phyloP scores from a whole-genome alignment of 2,329 filamentous ascomycete genomes.

The Colletotrichum acutatum region DNA sequence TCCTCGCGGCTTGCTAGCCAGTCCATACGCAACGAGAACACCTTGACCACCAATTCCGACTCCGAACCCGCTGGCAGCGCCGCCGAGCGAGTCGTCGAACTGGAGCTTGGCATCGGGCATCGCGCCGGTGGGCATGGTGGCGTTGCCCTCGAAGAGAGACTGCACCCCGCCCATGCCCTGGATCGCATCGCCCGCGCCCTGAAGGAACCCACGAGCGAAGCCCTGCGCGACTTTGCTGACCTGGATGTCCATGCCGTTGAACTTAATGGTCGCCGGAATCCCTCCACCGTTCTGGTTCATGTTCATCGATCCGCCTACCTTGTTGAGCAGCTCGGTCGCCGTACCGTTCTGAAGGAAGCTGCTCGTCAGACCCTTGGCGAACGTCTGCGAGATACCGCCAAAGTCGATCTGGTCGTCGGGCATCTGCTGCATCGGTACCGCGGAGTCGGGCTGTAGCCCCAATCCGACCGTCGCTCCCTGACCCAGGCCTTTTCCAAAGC shows the following conservation, averaged over 20 bases:
- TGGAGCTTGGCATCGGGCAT: conserved; percentile 40
- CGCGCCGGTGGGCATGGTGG: conserved; percentile 34
- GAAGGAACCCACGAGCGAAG: conserved; percentile 47
- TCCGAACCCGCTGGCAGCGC: conserved; percentile 48
- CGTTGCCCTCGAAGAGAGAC: conserved; percentile 44
- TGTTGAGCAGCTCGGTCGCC: conserved; percentile 38
- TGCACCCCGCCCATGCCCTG: conserved; percentile 45
- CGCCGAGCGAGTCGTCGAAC: conserved; percentile 49
- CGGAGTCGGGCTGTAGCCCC: conserved; percentile 42
- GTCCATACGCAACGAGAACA: conserved; percentile 43
- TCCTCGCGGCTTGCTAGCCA: conserved; percentile 40
- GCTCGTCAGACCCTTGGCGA: conserved; percentile 43
- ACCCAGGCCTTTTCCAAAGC: conserved; percentile 43
- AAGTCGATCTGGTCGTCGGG: conserved; percentile 37
- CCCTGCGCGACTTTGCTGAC: conserved; percentile 46
- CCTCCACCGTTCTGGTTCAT: conserved; percentile 9
- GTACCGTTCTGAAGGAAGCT: conserved; percentile 47
- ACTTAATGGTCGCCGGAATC: conserved; percentile 36
- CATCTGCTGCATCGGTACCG: conserved; percentile 36
- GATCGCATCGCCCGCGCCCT: conserved; percentile 48
- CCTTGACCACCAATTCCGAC: conserved; percentile 48
- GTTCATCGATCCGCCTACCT: conserved; percentile 12
- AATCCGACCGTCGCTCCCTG: conserved; percentile 41
- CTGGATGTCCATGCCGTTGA: conserved; percentile 36
- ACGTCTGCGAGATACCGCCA: conserved; percentile 40